Evolutionary conservation across 1,284 basidiomycete species (phyloP).

Genomic region (Microbotryum violaceum): DNA sequence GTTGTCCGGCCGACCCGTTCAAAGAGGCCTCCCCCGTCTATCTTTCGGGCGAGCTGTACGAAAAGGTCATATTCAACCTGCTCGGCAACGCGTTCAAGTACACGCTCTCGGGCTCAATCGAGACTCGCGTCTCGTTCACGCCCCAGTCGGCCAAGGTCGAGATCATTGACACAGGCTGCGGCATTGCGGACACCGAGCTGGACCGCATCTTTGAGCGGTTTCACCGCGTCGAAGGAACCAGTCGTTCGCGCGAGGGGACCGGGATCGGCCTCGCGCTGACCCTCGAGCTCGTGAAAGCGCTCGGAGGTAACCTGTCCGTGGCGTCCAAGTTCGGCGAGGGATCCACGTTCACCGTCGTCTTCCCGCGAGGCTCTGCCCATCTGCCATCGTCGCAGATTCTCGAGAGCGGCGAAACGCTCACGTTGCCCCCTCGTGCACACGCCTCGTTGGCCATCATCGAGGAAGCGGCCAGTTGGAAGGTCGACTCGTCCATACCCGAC

Average conservation of each 20-base stretch:
- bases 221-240: background rate
- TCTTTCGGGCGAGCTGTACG: slow-evolving; percentile 43
- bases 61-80: slow-evolving; percentile 44
- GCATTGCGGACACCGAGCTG: slow-evolving; percentile 40
- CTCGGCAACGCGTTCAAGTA: slow-evolving; percentile 41
- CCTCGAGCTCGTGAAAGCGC: slow-evolving; percentile 42
- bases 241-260: background rate
- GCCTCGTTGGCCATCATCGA: background rate
- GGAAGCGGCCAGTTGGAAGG: background rate
- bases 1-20: slow-evolving; percentile 38
- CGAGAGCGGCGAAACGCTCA: background rate
- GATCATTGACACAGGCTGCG: slow-evolving; percentile 44
- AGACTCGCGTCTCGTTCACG: slow-evolving; percentile 22
- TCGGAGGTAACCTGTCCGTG: slow-evolving; percentile 43
- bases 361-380: background rate
- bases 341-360: slow-evolving; percentile 21
- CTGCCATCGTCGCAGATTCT: background rate
- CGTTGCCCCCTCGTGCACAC: background rate
- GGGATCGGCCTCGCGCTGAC: slow-evolving; percentile 36
- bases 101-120: slow-evolving; percentile 26
- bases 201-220: slow-evolving; percentile 35
- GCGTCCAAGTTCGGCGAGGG: slow-evolving; percentile 32
- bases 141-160: slow-evolving; percentile 25
- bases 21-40: slow-evolving; percentile 36
- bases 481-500: background rate